Base-by-base conservation (phyloP, 2,329 filamentous ascomycete genomes). In the Colletotrichum lini region DNA sequence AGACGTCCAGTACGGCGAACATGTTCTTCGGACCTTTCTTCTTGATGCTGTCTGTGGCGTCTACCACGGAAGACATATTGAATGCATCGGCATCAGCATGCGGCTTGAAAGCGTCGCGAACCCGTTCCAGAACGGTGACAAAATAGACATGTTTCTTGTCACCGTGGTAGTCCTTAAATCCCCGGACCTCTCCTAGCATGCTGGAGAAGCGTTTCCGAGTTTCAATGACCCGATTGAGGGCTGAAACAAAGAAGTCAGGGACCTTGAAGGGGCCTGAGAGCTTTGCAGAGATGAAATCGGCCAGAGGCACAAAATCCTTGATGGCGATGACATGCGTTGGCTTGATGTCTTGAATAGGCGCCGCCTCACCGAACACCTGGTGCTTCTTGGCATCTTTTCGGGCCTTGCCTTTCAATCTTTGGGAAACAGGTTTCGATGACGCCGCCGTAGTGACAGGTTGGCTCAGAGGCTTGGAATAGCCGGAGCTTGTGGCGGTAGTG, bases 141-240 rank as follows among this genome's bases (percentile, higher is more conserved):
- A 84, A 83, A 72, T 79, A 77, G 1, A 64, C 67, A 65, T 83
- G 82, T 0, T 74, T 74, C 6, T 71, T 65, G 42, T 82, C 76
- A 2, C 77, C 76, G 5, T 74, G 42, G 7, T 70, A 40, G 45
- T 77, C 71, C 3, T 65, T 18, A 15, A 57, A 26, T 2, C 63
- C 66, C 6, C 73, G 73, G 52, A 76, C 61, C 6, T 76, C 26
- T 5, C 49, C 64, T 9, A 81, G 53, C 12, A 74, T 67, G 0
- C 23, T 18, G 1, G 75, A 71, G 52, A 83, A 83, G 0, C 72
- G 71, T 26, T 77, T 73, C 12, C 83, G 79, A 4, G 78, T 62
- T 10, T 69, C n/a, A 42, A 85, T 85, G n/a, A 82, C 77, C 0
- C 81, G 78, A 38, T 81, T 73, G 4, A 86, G 72, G 0, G 81